phyloP scores from a whole-genome alignment of 352 stramenopile species.

The Plasmopara viticola region DNA sequence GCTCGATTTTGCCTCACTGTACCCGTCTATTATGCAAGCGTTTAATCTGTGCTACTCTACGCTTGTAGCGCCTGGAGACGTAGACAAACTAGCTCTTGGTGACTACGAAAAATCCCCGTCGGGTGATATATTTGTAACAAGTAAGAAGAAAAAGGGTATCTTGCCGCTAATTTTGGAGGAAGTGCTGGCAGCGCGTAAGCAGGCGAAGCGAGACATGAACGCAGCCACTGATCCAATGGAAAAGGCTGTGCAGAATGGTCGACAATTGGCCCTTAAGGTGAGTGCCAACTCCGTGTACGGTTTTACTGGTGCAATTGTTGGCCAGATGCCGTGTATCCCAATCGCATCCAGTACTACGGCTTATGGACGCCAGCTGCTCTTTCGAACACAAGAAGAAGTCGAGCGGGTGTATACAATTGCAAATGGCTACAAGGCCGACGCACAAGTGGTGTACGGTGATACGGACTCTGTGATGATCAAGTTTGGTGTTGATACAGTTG shows the following conservation, averaged over 20 bases:
- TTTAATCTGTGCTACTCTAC: conserved; percentile 99
- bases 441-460: conserved; percentile 98
- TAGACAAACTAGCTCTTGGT: conserved; percentile 48
- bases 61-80: conserved; percentile 82
- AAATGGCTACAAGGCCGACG: conserved; percentile 91
- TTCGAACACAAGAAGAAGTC: conserved; percentile 95
- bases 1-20: conserved; percentile 99
- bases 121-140: conserved; percentile 94
- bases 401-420: conserved; percentile 94
- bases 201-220: conserved; percentile 99
- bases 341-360: conserved; percentile 98
- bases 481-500: conserved; percentile 94
- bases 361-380: conserved; percentile 97
- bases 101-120: conserved; percentile 93
- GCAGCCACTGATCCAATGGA: conserved; percentile 97
- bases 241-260: conserved; percentile 98
- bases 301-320: conserved; percentile 98
- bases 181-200: conserved; percentile 94
- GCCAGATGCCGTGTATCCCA: conserved; percentile 96
- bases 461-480: conserved; percentile 99
- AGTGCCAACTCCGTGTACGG: conserved; percentile 99
- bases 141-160: conserved; percentile 96
- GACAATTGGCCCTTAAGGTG: conserved; percentile 94
- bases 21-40: conserved; percentile 99
- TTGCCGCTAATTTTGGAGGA: conserved; percentile 98